Evolutionary conservation across 1,284 basidiomycete genomes (phyloP), one percentile per base, ranked within the genome.

Genomic region (Apiotrichum domesticum): DNA sequence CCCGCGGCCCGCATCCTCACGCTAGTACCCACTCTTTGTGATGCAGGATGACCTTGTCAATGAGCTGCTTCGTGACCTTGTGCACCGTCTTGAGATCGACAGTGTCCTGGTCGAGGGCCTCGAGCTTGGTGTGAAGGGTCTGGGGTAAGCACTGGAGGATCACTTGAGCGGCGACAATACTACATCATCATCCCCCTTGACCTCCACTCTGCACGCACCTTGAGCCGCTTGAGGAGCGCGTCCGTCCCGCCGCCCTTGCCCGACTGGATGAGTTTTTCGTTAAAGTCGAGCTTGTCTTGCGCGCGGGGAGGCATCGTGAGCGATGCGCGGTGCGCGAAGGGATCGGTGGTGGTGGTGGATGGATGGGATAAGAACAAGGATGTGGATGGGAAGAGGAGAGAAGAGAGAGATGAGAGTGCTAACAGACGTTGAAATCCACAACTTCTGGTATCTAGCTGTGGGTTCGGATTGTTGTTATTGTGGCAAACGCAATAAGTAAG

Each of bases 71-170:
- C 61, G 86, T 84, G 35, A 87, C 84, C 21, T 78, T 73, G 52
- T 81, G 77, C 50, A 99, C 83, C 0, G 90, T 88, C 57, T 75
- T 71, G 40, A 83, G 80, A 67, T 95, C 91, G 68, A 91, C 84
- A 37, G 78, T 76, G 64, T 97, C 95, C 77, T 98, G 95, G 69
- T 96, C 93, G 66, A 94, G 81, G 7, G 82, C 83, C 14, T 85
- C 83, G 43, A 99, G 85, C 68, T 96, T 88, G 39, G 81, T 79
- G 66, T 94, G 88, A 5, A 97, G 80, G 1, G 81, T 77, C 80
- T 79, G 52, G 1, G 29, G 45, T 29, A 3, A 33, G 29, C 29
- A 32, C 3, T 21, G 21, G 21, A 21, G 21, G 21, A 21, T 15
- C 11, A 11, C 41, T 14, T 10, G 41, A 14, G 8, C 14, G 41